These are phyloP conservation scores for Hypoxylon intermedium DNA, from an alignment of 495 filamentous ascomycete species.

Conservation along the genomic window DNA sequence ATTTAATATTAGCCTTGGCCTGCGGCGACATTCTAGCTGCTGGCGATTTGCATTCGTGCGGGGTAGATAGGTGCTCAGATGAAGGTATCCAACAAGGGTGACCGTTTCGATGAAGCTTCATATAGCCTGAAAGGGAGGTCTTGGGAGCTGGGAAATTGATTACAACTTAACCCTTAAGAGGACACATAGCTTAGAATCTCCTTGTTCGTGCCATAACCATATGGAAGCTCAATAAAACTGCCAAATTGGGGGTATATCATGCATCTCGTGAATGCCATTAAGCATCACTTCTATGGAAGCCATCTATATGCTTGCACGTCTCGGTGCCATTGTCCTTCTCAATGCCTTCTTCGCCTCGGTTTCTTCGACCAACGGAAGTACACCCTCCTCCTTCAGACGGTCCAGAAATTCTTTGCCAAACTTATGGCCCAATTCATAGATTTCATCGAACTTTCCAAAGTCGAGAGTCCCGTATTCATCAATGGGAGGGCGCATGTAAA, in stretches of 20 bases:
- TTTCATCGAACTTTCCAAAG: slow-evolving; percentile 97
- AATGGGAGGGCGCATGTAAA: slow-evolving; percentile 95
- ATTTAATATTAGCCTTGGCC: neutral
- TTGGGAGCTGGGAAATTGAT: neutral
- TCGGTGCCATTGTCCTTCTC: slow-evolving; percentile 90
- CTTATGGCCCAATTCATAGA: slow-evolving; percentile 84
- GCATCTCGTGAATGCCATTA: neutral
- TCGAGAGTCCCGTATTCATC: slow-evolving; percentile 93
- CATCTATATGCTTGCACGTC: slow-evolving; percentile 83
- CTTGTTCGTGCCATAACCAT: too few species aligned
- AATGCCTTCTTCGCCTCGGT: slow-evolving; percentile 88
- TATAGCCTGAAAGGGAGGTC: slow-evolving; percentile 30
- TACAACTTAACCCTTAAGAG: too few species aligned
- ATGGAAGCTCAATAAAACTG: too few species aligned
- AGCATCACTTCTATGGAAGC: neutral
- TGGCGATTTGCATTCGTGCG: slow-evolving; percentile 4
- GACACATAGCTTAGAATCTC: too few species aligned
- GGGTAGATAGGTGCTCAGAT: slow-evolving; percentile 4
- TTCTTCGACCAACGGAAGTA: slow-evolving; percentile 70
- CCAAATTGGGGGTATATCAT: neutral
- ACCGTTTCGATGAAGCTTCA: slow-evolving; percentile 5
- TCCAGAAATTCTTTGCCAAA: slow-evolving; percentile 82
- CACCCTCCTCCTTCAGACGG: slow-evolving; percentile 75
- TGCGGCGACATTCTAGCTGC: neutral
- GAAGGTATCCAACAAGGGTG: neutral